Evolutionary conservation across 225 moss, liverwort and hornwort genomes (phyloP).

Genomic region (Straminergon stramineum): DNA sequence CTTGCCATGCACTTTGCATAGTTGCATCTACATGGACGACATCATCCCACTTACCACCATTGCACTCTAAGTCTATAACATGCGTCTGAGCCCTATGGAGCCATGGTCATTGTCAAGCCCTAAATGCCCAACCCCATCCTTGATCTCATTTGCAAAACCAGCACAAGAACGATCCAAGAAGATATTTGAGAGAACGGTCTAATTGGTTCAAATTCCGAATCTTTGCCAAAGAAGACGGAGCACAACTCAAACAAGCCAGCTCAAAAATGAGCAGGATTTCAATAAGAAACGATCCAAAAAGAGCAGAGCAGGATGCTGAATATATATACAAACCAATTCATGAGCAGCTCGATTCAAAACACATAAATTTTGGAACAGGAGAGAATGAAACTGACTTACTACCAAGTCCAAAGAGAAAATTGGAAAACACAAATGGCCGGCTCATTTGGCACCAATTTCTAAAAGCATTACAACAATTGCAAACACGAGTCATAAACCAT

Average conservation of each 20-base stretch:
- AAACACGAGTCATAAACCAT: not conserved
- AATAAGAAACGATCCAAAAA: not conserved
- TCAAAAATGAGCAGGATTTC: not conserved
- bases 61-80: not conserved
- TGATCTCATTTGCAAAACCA: not conserved
- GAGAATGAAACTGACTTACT: not conserved
- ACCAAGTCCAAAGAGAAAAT: not conserved
- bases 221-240: not conserved
- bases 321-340: not conserved
- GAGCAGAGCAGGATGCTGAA: not conserved
- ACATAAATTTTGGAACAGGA: not conserved
- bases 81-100: not conserved
- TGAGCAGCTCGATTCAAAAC: not conserved
- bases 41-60: not conserved
- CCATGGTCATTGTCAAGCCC: not conserved
- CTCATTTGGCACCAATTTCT: not conserved
- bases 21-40: not conserved
- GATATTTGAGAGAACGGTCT: too few species aligned
- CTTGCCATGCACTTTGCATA: not conserved
- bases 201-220: not conserved
- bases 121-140: not conserved
- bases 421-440: not conserved
- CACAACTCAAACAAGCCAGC: not conserved
- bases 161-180: not conserved
- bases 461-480: not conserved